Evolutionary conservation across 768 basidiomycete genomes (phyloP), one percentile per base, ranked within the genome.

Genomic region (Leccinellum luteum): DNA sequence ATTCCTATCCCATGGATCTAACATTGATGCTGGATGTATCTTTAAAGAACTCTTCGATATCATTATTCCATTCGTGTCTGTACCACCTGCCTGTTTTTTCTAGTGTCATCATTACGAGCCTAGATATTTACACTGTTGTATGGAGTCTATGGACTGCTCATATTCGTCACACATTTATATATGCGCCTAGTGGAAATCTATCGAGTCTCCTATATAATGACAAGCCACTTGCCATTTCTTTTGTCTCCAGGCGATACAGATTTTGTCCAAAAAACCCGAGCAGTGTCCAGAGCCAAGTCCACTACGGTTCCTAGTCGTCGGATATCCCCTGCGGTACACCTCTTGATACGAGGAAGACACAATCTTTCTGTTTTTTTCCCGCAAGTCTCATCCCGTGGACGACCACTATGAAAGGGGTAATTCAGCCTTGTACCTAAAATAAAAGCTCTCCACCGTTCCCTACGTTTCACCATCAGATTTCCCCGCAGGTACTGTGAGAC

Each of bases 1-100:
- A 52, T 31, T 47, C 35, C 23, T 34, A 49, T 30, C 14, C 25
- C 21, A 55, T n/a, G 48, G 55, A 38, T 55, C 53, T 45, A 35
- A 51, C 41, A 14, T 48, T 58, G 48, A 57, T 53, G 32, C 54
- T 58, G 50, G 34, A 49, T 51, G 57, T 38, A 53, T 57, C 52
- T 59, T 62, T 28, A 45, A 32, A 56, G 52, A 44, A 60, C 41
- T 6, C 0, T 59, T 45, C 7, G 49, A 54, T 64, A 62, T 63
- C 49, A 63, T 62, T 67, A 66, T 70, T 61, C 30, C 25, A 48
- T 54, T 32, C 38, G n/a, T 49, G 41, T 41, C 51, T 71, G 63
- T 69, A 71, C 38, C 35, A 47, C 62, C 52, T 59, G 56, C 60
- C 50, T 68, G 59, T 59, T 32, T 35, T 55, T 41, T 56, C 51